Conservation (phyloP, 768 basidiomycete genomes). For the Macrolepiota fuliginosa region DNA sequence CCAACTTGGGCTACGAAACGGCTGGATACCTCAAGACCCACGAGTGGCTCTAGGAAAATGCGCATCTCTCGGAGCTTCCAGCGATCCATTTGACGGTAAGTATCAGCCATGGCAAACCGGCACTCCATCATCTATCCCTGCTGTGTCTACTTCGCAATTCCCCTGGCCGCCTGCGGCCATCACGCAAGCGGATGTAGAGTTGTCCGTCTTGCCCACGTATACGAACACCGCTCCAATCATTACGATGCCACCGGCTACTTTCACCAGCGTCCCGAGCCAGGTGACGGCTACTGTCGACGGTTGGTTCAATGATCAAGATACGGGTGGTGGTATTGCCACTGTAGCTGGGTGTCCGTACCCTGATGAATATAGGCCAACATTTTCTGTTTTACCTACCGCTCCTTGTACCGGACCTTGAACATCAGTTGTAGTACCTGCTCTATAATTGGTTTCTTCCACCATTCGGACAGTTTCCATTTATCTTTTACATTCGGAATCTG, state of each 20-base stretch:
- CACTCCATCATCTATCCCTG: conserved; percentile 47
- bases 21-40: conserved; percentile 79
- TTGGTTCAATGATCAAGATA: conserved; percentile 44
- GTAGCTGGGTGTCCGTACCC: conserved; percentile 49
- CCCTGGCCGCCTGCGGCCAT: conserved; percentile 60
- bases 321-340: conserved; percentile 30
- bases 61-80: conserved; percentile 39
- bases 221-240: conserved; percentile 57
- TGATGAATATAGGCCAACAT: conserved; percentile 26
- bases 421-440: background rate
- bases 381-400: conserved; percentile 22
- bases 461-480: background rate
- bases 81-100: conserved; percentile 32
- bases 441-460: background rate
- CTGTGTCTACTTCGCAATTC: conserved; percentile 30
- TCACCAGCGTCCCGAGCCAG: conserved; percentile 30
- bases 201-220: conserved; percentile 50
- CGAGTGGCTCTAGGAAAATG: conserved; percentile 62
- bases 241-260: conserved; percentile 37
- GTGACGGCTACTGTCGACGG: conserved; percentile 38
- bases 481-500: background rate
- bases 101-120: conserved; percentile 59
- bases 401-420: conserved; percentile 21
- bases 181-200: conserved; percentile 35
- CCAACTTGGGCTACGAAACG: conserved; percentile 52